phyloP scores from a whole-genome alignment of 495 filamentous ascomycete genomes.

The Penicillium coprophilum region DNA sequence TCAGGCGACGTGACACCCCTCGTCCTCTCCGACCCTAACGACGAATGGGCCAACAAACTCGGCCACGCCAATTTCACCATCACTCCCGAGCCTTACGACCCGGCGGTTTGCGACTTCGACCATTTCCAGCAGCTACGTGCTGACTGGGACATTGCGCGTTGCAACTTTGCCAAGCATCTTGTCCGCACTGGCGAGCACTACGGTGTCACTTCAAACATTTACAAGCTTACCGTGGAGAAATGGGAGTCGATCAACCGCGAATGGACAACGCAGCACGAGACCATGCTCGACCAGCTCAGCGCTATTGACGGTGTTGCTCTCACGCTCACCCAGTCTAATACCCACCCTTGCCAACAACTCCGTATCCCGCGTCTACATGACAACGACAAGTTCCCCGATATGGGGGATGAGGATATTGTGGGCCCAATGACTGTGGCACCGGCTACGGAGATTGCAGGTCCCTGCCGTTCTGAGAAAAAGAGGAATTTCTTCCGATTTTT shows the following conservation, averaged over 20 bases:
- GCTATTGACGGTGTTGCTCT: slow-evolving; percentile 34
- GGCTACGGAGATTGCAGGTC: slow-evolving; percentile 30
- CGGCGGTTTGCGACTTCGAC: slow-evolving; percentile 56
- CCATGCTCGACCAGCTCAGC: slow-evolving; percentile 51
- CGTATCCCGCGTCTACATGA: slow-evolving; percentile 63
- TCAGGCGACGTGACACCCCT: slow-evolving; percentile 59
- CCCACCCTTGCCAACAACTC: slow-evolving; percentile 46
- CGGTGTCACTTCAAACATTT: slow-evolving; percentile 78
- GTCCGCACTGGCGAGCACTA: slow-evolving; percentile 85
- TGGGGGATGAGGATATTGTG: slow-evolving; percentile 88
- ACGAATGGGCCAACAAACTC: slow-evolving; percentile 78
- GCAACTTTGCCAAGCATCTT: slow-evolving; percentile 80
- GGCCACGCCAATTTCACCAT: slow-evolving; percentile 94
- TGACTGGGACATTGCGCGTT: slow-evolving; percentile 77
- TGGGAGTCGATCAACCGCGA: slow-evolving; percentile 72
- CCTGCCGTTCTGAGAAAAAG: slow-evolving; percentile 41
- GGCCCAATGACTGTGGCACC: slow-evolving; percentile 73
- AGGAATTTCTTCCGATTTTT: slow-evolving; percentile 50
- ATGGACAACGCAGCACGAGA: slow-evolving; percentile 68
- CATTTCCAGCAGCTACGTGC: slow-evolving; percentile 66
- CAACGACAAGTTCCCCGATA: slow-evolving; percentile 80
- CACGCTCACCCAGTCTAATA: slow-evolving; percentile 46
- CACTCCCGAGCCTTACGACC: slow-evolving; percentile 74
- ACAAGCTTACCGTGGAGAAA: slow-evolving; percentile 77
- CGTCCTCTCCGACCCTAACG: slow-evolving; percentile 61